These are phyloP conservation scores for Aurantiochytrium sp. DNA, from an alignment of 108 stramenopile species.

Conservation along the genomic window DNA sequence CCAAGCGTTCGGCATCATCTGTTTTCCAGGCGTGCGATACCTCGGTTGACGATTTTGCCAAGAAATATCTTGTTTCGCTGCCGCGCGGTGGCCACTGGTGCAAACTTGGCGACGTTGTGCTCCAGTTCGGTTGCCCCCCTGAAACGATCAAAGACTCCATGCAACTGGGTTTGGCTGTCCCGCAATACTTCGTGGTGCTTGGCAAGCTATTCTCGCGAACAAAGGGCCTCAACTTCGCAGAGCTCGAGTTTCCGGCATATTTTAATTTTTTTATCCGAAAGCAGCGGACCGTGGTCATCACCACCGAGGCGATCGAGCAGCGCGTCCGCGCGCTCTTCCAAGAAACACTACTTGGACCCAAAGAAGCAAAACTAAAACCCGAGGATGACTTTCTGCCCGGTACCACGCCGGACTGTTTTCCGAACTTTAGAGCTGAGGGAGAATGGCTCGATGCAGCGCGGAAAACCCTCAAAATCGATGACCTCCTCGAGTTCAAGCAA, in stretches of 20 bases:
- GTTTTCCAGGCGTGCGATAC: conserved; percentile 1
- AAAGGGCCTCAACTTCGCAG: conserved; percentile 34
- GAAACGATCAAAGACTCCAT: conserved; percentile 30
- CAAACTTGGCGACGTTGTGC: background rate
- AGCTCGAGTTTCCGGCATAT: conserved; percentile 47
- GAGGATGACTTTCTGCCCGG: conserved; percentile 12
- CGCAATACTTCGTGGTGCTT: conserved; percentile 31
- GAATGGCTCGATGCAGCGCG: conserved; percentile 15
- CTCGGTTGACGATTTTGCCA: background rate
- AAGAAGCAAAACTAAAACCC: background rate
- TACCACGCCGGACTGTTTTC: background rate
- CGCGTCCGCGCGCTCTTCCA: conserved; percentile 32
- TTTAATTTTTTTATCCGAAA: conserved; percentile 38
- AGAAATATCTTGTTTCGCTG: background rate
- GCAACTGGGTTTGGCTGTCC: conserved; percentile 31
- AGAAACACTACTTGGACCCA: conserved; percentile 42
- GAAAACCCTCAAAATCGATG: background rate
- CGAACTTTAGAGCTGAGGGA: background rate
- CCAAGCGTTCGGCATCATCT: background rate
- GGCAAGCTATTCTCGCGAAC: conserved; percentile 29
- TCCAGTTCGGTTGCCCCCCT: background rate
- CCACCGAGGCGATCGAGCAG: conserved; percentile 16
- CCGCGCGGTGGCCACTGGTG: background rate
- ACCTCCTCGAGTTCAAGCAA: background rate
- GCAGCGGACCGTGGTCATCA: conserved; percentile 24